A percentile compares a stretch with the other conserved stretches of the same genome.
Evolutionary conservation across 768 basidiomycete species (phyloP).

Genomic region (Phylloporus arenicola): DNA sequence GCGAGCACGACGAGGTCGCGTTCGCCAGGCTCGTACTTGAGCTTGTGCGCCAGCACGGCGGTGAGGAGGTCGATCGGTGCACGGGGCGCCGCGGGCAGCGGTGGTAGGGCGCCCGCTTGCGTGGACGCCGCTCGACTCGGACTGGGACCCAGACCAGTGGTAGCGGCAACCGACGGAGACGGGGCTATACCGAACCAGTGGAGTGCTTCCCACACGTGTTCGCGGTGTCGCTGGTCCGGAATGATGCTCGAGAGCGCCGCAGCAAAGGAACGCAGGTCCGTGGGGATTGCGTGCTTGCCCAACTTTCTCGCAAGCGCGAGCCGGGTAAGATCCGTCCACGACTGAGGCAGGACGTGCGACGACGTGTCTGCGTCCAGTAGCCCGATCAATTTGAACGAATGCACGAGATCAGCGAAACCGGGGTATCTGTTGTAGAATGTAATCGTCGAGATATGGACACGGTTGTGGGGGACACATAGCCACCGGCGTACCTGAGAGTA

Average conservation of each 20-base stretch:
- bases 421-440: slow-evolving; percentile 54
- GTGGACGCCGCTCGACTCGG: not conserved
- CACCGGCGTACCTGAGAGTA: slow-evolving; percentile 58
- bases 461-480: not conserved
- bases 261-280: slow-evolving; percentile 29
- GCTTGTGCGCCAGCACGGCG: slow-evolving; percentile 59
- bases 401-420: slow-evolving; percentile 72
- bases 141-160: not conserved
- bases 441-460: not conserved
- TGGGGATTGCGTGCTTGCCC: slow-evolving; percentile 19
- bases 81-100: slow-evolving; percentile 38
- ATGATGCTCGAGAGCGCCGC: slow-evolving; percentile 30
- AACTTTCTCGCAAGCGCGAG: slow-evolving; percentile 29
- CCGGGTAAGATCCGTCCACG: slow-evolving; percentile 36
- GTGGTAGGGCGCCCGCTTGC: slow-evolving; percentile 22
- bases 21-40: slow-evolving; percentile 65
- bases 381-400: slow-evolving; percentile 65
- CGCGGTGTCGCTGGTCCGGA: slow-evolving; percentile 12
- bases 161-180: not conserved
- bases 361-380: slow-evolving; percentile 44
- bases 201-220: slow-evolving; percentile 38
- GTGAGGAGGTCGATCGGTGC: slow-evolving; percentile 74
- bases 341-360: slow-evolving; percentile 13
- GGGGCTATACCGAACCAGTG: slow-evolving; percentile 31
- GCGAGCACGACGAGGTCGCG: slow-evolving; percentile 83